Evolutionary conservation across 371 early-diverging fungal species (phyloP).

Genomic region (Choanephora cucurbitarum): DNA sequence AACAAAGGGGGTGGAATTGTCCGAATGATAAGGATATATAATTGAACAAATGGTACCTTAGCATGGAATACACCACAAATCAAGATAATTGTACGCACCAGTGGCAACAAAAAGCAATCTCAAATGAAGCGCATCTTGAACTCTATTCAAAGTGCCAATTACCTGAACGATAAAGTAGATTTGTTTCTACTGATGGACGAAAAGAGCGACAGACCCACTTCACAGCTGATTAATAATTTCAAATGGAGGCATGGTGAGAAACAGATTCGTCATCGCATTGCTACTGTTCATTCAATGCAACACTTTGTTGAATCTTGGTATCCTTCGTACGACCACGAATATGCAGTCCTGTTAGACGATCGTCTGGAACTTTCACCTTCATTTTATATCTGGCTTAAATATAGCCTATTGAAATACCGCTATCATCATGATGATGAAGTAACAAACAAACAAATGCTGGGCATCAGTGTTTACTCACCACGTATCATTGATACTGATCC

Average conservation of each 20-base stretch:
- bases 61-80: constrained; percentile 59
- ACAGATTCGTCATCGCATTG: constrained; percentile 58
- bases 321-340: constrained; percentile 58
- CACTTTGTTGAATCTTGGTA: constrained; percentile 68
- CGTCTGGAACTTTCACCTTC: constrained; percentile 58
- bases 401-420: constrained; percentile 56
- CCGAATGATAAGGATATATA: too few relatives aligned
- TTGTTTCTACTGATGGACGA: constrained; percentile 61
- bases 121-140: constrained; percentile 51
- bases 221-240: constrained; percentile 46
- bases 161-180: constrained; percentile 55
- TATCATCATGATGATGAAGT: constrained; percentile 23
- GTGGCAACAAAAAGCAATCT: constrained; percentile 51
- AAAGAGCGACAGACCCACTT: constrained; percentile 51
- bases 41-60: constrained; percentile 16
- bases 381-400: constrained; percentile 63
- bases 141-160: constrained; percentile 53
- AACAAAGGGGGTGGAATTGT: too few relatives aligned
- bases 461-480: constrained; percentile 65
- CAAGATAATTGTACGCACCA: constrained; percentile 41
- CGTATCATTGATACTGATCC: constrained; percentile 45
- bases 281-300: constrained; percentile 51
- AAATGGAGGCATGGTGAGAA: constrained; percentile 57
- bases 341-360: constrained; percentile 59
- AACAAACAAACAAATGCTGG: constrained; percentile 36